Evolutionary conservation across 352 stramenopile genomes (phyloP), one percentile per base, ranked within the genome.

Genomic region (Phytophthora citricola): DNA sequence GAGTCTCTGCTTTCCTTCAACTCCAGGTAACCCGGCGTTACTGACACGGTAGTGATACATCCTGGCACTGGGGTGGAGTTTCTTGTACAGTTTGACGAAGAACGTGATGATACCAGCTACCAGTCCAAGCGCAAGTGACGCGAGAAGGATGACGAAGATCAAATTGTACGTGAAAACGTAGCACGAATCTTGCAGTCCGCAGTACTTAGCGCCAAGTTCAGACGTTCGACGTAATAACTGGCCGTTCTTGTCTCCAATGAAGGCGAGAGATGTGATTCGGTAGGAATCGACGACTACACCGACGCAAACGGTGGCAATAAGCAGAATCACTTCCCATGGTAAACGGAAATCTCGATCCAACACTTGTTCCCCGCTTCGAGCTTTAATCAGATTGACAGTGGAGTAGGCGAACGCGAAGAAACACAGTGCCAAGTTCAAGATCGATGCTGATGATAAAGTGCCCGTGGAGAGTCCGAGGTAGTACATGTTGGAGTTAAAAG

Each of bases 401-500:
- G 57, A 56, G 10, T 75, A 75, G 0, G 62, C 49, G 31, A 72
- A 72, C 5, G 40, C 67, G 27, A 69, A 75, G 8, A 75, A 62
- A 10, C 56, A 39, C 1, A 72, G 17, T 11, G 51, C 34, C 4
- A 69, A 47, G 31, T 75, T 75, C 26, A 55, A 31, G 2, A 75
- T 20, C n/a, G 67, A 75, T 10, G 36, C 67, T 12, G 40, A 15
- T 0, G 45, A 65, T 40, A 75, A 12, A 1, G 62, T 72, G 20
- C 67, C 67, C 0, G 67, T 72, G 0, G 40, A 65, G 2, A 75
- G 41, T 6, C 67, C 67, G 1, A 75, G 56, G 15, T 62, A 73
- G 53, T 73, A 76, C 58, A 70, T 63, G 24, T 73, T 63, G 3
- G 69, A 76, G 52, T 63, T 70, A 47, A 66, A 63, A 6, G 54